Base-by-base conservation (phyloP, 495 filamentous ascomycete genomes). In the Neurospora africana region DNA sequence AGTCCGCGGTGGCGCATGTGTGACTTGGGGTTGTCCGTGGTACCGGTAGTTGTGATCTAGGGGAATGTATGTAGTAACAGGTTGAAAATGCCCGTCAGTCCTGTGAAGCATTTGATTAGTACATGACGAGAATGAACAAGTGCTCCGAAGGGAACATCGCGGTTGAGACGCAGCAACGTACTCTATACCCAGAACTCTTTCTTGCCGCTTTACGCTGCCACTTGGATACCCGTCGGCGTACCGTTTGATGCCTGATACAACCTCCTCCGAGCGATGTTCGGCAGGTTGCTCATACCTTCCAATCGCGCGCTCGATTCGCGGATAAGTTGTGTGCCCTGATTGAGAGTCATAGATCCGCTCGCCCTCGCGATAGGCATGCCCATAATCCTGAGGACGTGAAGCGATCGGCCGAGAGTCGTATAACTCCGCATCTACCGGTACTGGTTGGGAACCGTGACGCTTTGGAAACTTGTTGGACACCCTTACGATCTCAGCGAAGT, bases 391-490 rank as follows among this genome's bases (percentile, higher is more conserved):
- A 36, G 72, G 38, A 17, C 38, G 53, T 53, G 11, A 38, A 7
- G 35, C 68, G 5, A 69, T 7, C 15, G 68, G 27, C 1, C 69
- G 73, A 23, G 69, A 7, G 13, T 68, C 70, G 68, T 75, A 72
- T 7, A 58, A 21, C 30, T 39, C 47, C 9, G 37, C n/a, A 70
- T 47, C 71, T 27, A 35, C 30, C 33, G 71, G 37, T 27, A 65
- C 30, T 1, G 72, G 71, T 1, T 68, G 72, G 9, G 74, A 73
- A 65, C 74, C 76, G 47, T 81, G 71, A 21, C 72, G 79, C 23
- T 74, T 73, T 13, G 79, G 79, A 33, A 81, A 81, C 47, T 75
- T 76, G 74, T 80, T 76, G 8, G 78, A 73, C 23, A 79, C 76
- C 33, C 76, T 73, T 19, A 80, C 76, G 70, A 80, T 75, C 19